Conservation (phyloP, 2,329 filamentous ascomycete species). For the Microsporum audouinii region DNA sequence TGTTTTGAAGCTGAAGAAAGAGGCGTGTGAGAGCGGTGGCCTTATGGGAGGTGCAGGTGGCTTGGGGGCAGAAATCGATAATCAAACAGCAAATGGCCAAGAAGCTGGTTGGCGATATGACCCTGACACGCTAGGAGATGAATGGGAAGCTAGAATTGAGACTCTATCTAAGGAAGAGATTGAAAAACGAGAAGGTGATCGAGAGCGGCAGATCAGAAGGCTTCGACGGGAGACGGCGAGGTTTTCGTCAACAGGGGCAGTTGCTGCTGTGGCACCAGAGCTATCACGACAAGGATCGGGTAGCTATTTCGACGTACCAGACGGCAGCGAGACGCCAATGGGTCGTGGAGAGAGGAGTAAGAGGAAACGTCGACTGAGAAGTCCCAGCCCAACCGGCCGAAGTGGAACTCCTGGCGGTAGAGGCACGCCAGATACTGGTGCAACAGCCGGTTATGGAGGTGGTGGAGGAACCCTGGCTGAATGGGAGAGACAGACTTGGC, state of each 20-base stretch:
- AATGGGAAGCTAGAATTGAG: slow-evolving; percentile 76
- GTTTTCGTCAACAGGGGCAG: slow-evolving; percentile 76
- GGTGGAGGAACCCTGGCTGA: slow-evolving; percentile 56
- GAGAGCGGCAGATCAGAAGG: slow-evolving; percentile 79
- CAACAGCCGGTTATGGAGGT: slow-evolving; percentile 58
- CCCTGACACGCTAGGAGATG: slow-evolving; percentile 71
- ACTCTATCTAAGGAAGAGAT: slow-evolving; percentile 87
- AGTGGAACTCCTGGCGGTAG: slow-evolving; percentile 57
- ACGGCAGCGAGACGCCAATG: slow-evolving; percentile 61
- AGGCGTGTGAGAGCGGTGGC: slow-evolving; percentile 84
- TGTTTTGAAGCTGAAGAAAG: slow-evolving; percentile 84
- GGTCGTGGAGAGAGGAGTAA: slow-evolving; percentile 85
- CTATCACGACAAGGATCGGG: slow-evolving; percentile 46
- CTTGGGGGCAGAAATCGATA: slow-evolving; percentile 63
- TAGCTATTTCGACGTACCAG: slow-evolving; percentile 49
- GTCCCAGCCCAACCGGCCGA: slow-evolving; percentile 67
- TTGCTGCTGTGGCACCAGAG: slow-evolving; percentile 69
- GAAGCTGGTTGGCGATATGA: slow-evolving; percentile 95
- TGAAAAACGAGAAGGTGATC: slow-evolving; percentile 88
- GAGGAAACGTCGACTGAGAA: slow-evolving; percentile 87
- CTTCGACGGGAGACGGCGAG: slow-evolving; percentile 81
- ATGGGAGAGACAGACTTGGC: slow-evolving; percentile 69
- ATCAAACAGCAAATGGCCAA: slow-evolving; percentile 70
- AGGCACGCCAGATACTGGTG: slow-evolving; percentile 62
- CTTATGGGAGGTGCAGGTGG: slow-evolving; percentile 63